These are phyloP conservation scores for Pyrenula aspistea DNA, from an alignment of 495 filamentous ascomycete genomes.

Conservation along the genomic window DNA sequence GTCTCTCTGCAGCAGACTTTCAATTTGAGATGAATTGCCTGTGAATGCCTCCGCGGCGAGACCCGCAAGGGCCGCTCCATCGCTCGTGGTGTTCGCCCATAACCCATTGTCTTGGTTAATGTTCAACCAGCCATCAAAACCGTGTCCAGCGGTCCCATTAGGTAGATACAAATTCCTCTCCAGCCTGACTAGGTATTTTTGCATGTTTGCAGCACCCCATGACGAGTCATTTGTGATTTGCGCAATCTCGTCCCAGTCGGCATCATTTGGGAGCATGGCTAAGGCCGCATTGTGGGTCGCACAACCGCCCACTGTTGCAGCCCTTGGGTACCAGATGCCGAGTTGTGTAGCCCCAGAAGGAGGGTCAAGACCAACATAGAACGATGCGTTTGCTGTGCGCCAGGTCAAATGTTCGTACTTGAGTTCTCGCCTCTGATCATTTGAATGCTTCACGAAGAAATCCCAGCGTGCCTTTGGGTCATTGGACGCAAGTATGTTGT, in stretches of 20 bases:
- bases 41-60: conserved; percentile 38
- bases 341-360: conserved; percentile 25
- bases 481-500: conserved; percentile 23
- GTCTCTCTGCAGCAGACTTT: conserved; percentile 24
- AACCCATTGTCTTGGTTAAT: not conserved
- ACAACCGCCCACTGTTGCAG: conserved; percentile 34
- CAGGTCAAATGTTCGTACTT: conserved; percentile 36
- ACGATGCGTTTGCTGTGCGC: conserved; percentile 20
- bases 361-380: conserved; percentile 26
- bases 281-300: conserved; percentile 34
- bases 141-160: conserved; percentile 32
- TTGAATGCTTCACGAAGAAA: conserved; percentile 36
- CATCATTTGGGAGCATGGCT: conserved; percentile 23
- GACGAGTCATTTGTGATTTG: conserved; percentile 24
- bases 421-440: conserved; percentile 25
- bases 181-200: conserved; percentile 26
- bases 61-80: conserved; percentile 30
- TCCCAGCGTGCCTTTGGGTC: conserved; percentile 29
- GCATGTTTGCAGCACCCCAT: conserved; percentile 31
- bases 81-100: conserved; percentile 27
- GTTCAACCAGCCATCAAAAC: conserved; percentile 42
- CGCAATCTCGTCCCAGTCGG: conserved; percentile 35
- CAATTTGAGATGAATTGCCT: conserved; percentile 14
- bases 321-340: conserved; percentile 34
- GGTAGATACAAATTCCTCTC: conserved; percentile 41